Evolutionary conservation across 257 asterid genomes (phyloP).

Genomic region (Linderniella brevidens): DNA sequence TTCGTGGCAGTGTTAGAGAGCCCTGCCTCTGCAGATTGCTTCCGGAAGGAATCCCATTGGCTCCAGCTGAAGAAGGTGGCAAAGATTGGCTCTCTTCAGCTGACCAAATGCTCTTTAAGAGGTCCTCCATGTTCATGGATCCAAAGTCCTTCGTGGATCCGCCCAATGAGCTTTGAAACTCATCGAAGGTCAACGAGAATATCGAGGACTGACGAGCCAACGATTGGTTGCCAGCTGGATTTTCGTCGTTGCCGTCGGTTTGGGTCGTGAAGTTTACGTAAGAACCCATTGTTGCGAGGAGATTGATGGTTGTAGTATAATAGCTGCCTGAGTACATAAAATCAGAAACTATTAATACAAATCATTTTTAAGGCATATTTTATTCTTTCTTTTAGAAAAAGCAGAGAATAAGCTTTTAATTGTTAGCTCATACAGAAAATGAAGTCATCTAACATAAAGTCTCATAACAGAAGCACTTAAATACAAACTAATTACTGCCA

Average conservation of each 20-base stretch:
- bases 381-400: too few species aligned
- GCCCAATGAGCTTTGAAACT: constrained; percentile 58
- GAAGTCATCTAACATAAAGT: too few species aligned
- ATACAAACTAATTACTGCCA: too few species aligned
- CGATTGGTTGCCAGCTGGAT: constrained; percentile 19
- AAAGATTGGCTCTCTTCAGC: constrained; percentile 59
- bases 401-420: too few species aligned
- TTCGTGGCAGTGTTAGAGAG: constrained; percentile 33
- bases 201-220: constrained; percentile 57
- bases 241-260: constrained; percentile 30
- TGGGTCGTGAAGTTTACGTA: neutral
- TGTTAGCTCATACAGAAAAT: too few species aligned
- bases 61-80: constrained; percentile 1
- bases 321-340: too few species aligned
- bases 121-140: constrained; percentile 83
- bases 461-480: too few species aligned
- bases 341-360: too few species aligned
- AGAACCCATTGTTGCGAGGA: too few species aligned
- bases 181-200: constrained; percentile 84
- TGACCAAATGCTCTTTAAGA: constrained; percentile 60
- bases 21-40: constrained; percentile 38
- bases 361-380: too few species aligned
- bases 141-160: constrained; percentile 76
- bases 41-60: constrained; percentile 13
- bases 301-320: too few species aligned